These are phyloP conservation scores for Podospora appendiculata DNA, from an alignment of 495 filamentous ascomycete genomes.

Conservation along the genomic window DNA sequence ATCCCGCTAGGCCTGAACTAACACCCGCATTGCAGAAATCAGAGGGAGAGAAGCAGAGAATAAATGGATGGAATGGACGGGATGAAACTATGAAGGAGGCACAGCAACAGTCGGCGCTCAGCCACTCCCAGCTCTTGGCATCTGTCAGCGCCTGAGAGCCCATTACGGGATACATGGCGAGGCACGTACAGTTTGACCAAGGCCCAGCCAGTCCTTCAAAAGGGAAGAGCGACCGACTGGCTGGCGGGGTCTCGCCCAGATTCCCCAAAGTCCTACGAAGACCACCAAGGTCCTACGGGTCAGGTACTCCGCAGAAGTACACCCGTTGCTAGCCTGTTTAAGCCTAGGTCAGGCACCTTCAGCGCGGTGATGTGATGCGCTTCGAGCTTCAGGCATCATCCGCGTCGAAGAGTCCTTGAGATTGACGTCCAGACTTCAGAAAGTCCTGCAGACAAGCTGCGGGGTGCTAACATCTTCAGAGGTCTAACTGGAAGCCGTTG, in stretches of 20 bases:
- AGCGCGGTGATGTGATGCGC: constrained; percentile 1
- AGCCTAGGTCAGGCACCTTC: constrained; percentile 26
- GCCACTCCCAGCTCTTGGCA: constrained; percentile 7
- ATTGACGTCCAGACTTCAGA: too few species aligned
- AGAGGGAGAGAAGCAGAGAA: not conserved
- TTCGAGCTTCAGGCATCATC: constrained; percentile 13
- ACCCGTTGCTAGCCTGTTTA: not conserved
- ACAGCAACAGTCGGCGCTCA: constrained; percentile 14
- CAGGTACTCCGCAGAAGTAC: too few species aligned
- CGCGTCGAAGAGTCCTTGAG: too few species aligned
- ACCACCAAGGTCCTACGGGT: constrained; percentile 16
- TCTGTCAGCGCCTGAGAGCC: too few species aligned
- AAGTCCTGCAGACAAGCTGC: too few species aligned
- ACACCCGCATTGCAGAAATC: not conserved
- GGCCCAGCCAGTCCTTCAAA: too few species aligned
- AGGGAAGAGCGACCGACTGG: too few species aligned
- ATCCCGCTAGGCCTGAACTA: not conserved
- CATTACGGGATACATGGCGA: too few species aligned
- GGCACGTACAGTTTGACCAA: too few species aligned
- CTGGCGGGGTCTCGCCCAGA: not conserved
- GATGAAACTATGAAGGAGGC: constrained; percentile 1
- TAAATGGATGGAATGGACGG: not conserved
- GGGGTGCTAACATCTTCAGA: too few species aligned
- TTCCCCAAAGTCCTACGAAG: constrained; percentile 22
- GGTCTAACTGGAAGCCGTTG: too few species aligned